Evolutionary conservation across 257 asterid species (phyloP).

Genomic region (Paulownia fortunei): DNA sequence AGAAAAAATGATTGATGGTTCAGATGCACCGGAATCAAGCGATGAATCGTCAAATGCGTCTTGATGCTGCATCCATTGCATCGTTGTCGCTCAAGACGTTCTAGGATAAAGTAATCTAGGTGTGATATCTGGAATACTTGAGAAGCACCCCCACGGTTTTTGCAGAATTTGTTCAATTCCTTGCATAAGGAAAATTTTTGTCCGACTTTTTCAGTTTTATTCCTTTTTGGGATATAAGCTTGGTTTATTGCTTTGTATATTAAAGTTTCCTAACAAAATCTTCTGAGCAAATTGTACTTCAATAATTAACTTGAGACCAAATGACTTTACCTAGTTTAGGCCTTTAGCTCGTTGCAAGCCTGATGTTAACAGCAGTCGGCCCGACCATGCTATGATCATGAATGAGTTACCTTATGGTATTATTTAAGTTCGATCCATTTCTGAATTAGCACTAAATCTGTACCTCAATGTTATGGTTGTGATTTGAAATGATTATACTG

Average conservation of each 20-base stretch:
- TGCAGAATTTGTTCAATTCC: neutral
- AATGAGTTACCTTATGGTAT: no score
- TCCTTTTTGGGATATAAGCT: neutral
- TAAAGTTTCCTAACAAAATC: neutral
- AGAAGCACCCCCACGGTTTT: slow-evolving; percentile 13
- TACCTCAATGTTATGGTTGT: no score
- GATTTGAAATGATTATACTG: no score
- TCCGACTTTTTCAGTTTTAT: neutral
- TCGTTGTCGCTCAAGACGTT: neutral
- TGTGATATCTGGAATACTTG: slow-evolving; percentile 15
- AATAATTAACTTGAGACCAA: neutral
- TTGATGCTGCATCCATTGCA: slow-evolving; percentile 34
- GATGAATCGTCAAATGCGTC: slow-evolving; percentile 46
- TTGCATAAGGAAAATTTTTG: neutral
- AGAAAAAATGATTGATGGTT: slow-evolving; percentile 77
- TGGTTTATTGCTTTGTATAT: neutral
- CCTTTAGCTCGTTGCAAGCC: neutral
- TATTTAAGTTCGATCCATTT: neutral
- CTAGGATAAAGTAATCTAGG: slow-evolving; percentile 17
- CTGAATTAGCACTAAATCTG: neutral
- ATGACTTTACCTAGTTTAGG: neutral
- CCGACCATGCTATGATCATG: no score
- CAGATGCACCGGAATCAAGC: slow-evolving; percentile 51
- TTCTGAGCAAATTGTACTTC: neutral
- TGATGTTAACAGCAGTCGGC: no score